Evolutionary conservation across 108 stramenopile genomes (phyloP), one percentile per base, ranked within the genome.

Genomic region (Stephanodiscus minutulus): DNA sequence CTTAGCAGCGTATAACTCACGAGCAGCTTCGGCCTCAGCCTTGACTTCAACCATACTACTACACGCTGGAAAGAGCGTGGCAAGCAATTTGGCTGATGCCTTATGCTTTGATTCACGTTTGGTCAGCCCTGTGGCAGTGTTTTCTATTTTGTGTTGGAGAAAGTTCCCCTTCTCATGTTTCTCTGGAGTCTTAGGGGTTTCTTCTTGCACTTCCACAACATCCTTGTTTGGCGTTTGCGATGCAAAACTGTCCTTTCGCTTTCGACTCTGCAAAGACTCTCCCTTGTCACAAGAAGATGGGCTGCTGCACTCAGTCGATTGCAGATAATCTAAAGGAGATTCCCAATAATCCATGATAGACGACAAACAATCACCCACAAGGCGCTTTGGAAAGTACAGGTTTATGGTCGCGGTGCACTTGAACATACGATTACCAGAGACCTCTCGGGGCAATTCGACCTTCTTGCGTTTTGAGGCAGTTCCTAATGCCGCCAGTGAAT

Each of bases 81-180:
- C 85, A 64, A 94, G 73, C 39, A 94, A 61, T 60, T 90, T 88
- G 0, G 89, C 89, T n/a, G 89, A 90, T 4, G 93, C 90, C 55
- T 77, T 79, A 67, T 94, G 89, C 44, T 89, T 77, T 10, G 93
- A 84, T 77, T 94, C 93, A 20, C 93, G 85, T 74, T 94, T 94
- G 11, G 86, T 88, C 8, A 82, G 75, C 7, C 87, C 90, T 5
- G 81, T 82, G 7, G 83, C 92, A 25, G 64, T 58, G 49, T 78
- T 86, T 66, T 83, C 77, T 43, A 91, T 50, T 41, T 76, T 62
- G 36, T 87, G 59, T 37, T 60, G 60, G 18, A 73, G 12, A 24
- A 56, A 39, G 12, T 79, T 73, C 25, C 63, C 79, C n/a, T 76
- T 49, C 20, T 73, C 69, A 5, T 57, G 46, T 27, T 47, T 12